Evolutionary conservation across 2,329 filamentous ascomycete species (phyloP), one percentile per base, ranked within the genome.

Genomic region (Ophiostoma perfectum): DNA sequence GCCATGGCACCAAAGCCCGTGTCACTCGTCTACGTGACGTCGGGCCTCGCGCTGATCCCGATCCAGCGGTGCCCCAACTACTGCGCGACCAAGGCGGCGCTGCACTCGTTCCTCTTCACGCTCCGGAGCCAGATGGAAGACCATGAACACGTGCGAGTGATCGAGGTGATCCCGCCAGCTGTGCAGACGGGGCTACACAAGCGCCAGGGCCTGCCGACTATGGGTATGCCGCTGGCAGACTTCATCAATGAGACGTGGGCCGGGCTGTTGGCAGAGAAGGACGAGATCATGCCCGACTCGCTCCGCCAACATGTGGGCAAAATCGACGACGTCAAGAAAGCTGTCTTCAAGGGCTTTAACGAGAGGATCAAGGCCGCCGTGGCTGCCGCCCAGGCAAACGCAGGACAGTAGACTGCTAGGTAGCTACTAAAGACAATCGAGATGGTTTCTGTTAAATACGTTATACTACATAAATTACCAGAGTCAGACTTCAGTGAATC

Each of bases 41-140:
- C 74, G 14, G 70, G 70, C 38, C 77, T 86, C 2, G 78, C 79
- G 8, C 74, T 85, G 9, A 76, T 85, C 11, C 83, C 83, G 0
- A 76, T 80, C 1, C 74, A 77, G n/a, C 74, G 76, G 0, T 78
- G 81, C 72, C 78, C 80, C 0, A 83, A 81, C 47, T 86, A 86
- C 77, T 84, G 80, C 66, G 82, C 82, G 1, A 81, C 81, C 11
- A 86, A 86, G 72, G 80, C 83, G 0, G 84, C 84, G 2, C 74
- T 86, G 49, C 82, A 84, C 72, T 76, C 55, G 16, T 67, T 74
- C 0, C 71, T 71, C 55, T 75, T 72, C 72, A 74, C 74, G 1
- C 72, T 76, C n/a, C 72, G 75, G 39, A 65, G 70, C 4, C 74
- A 76, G 71, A 71, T 76, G 1, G 81, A 44, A 11, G 49, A n/a